Base-by-base conservation (phyloP, 495 filamentous ascomycete genomes). In the Penicillium parvum region DNA sequence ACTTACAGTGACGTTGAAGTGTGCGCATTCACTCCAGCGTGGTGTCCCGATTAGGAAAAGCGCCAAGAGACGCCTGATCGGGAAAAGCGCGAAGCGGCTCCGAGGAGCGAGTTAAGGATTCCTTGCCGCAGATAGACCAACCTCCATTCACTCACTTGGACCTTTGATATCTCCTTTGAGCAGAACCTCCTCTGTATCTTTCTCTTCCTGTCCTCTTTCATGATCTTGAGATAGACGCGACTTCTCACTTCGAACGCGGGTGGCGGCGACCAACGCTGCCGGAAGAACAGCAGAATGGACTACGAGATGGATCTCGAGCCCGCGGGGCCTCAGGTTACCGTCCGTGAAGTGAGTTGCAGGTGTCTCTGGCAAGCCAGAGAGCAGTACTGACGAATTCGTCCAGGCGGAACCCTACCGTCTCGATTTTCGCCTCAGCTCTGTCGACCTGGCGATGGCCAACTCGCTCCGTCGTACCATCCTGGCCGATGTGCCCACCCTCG, bases 401-500 rank as follows among this genome's bases (percentile, higher is more conserved):
- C 53, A 91, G 87, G 84, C 80, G 30, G 81, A 83, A 54, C 64
- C 67, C 17, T 69, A 77, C 47, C 79, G 79, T 54, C 86, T 90
- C 54, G 82, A 95, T 66, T 95, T 94, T 68, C 75, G 86, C 60
- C 77, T 95, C 37, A 77, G 70, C 58, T 83, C 84, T 47, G 81
- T 86, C 44, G 85, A 91, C 60, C 78, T 95, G 39, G 77, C 87
- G 46, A 89, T 97, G 55, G 94, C 94, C 49, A 98, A 98, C 75
- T 87, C 89, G 32, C 77, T 97, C 26, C 90, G 92, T 49, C 89
- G 92, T 53, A 77, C 84, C 38, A 89, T 97, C 69, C 84, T 96
- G 47, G 86, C 88, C 64, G 92, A 98, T 69, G 83, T 98, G 37
- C 92, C 91, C 15, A 97, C 89, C 18, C 79, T 98, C 59, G 90